Conservation (phyloP, 352 stramenopile species). For the Pythium sp. region DNA sequence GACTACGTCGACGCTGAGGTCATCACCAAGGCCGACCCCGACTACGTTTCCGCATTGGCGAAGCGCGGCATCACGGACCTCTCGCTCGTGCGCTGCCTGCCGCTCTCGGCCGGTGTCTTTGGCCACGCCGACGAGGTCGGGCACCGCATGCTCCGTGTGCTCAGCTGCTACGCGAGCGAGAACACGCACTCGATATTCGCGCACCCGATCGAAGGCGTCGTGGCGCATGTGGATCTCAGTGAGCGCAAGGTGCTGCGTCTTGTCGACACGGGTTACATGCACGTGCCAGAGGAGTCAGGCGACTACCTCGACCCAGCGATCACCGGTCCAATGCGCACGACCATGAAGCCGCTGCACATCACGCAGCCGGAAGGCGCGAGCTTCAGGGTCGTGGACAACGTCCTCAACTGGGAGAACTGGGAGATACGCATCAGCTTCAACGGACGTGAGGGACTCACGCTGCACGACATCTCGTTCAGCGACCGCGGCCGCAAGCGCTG, state of each 20-base stretch:
- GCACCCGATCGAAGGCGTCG: slow-evolving; percentile 44
- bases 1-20: slow-evolving; percentile 42
- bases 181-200: slow-evolving; percentile 48
- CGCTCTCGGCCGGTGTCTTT: slow-evolving; percentile 48
- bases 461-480: slow-evolving; percentile 65
- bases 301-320: slow-evolving; percentile 44
- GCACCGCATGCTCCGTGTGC: slow-evolving; percentile 44
- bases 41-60: slow-evolving; percentile 36
- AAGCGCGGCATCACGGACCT: slow-evolving; percentile 47
- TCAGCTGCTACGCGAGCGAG: slow-evolving; percentile 41
- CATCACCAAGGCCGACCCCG: slow-evolving; percentile 41
- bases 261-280: slow-evolving; percentile 40
- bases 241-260: slow-evolving; percentile 40
- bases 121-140: slow-evolving; percentile 34
- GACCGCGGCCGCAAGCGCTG: slow-evolving; percentile 36
- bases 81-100: slow-evolving; percentile 33
- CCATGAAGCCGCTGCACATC: slow-evolving; percentile 66
- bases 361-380: slow-evolving; percentile 71
- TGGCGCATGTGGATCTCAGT: slow-evolving; percentile 43
- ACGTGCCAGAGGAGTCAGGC: slow-evolving; percentile 39
- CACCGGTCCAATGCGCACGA: slow-evolving; percentile 36
- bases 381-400: slow-evolving; percentile 66
- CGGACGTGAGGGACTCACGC: slow-evolving; percentile 69
- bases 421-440: slow-evolving; percentile 81
- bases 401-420: slow-evolving; percentile 82